Base-by-base conservation (phyloP, 768 basidiomycete genomes). In the Suillus clintonianus region DNA sequence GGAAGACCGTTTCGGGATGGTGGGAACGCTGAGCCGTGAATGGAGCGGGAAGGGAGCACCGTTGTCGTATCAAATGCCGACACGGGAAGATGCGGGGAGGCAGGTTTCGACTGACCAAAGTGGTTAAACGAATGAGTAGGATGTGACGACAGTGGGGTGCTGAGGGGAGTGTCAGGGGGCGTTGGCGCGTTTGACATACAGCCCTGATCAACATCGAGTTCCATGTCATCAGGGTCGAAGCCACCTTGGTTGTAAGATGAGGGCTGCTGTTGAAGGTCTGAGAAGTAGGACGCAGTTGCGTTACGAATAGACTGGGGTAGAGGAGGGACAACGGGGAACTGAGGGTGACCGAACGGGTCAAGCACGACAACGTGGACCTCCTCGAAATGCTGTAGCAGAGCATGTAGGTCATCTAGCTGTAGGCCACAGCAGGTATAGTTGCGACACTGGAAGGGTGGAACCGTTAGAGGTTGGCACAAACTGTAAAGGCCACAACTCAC, bases 401-500 rank as follows among this genome's bases (percentile, higher is more conserved):
- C 90, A 65, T 92, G 90, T 0, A 92, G 83, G 69, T 92, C 90
- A 37, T 83, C 81, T 19, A 94, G 83, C 66, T 89, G 84, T 58
- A 91, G 78, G 11, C 94, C 94, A 72, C 95, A 97, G 77, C 95
- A 97, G 1, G 88, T 88, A 79, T 95, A 97, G 74, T 97, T 89
- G 67, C 90, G 88, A 75, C 92, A 94, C 87, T 90, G 63, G 0
- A 41, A 66, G 57, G 51, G 39, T 15, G 64, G 9, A 9, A 58
- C 19, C 9, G 19, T 50, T n/a, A 27, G 55, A 9, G 14, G 48
- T 8, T 14, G 37, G 5, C 45, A 1, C 24, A 30, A 36, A n/a
- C 36, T 24, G 37, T 5, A n/a, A 27, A 62, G 32, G 36, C 43
- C 17, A 27, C 7, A 11, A 83, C 86, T 78, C 58, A 90, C 89